phyloP scores from a whole-genome alignment of 352 stramenopile genomes.

The Stephanocyclus meneghinianus region DNA sequence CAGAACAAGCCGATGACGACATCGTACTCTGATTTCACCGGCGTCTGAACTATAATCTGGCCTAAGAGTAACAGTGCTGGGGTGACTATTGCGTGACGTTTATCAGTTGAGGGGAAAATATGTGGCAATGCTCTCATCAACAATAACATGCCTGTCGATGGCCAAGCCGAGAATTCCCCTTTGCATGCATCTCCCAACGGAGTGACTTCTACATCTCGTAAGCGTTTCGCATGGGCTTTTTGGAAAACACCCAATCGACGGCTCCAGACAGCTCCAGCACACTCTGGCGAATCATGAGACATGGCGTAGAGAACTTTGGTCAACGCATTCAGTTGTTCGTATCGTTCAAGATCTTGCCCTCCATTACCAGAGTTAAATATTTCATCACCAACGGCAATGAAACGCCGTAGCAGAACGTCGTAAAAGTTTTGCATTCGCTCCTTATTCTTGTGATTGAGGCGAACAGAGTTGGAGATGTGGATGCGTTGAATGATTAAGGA shows the following conservation, averaged over 20 bases:
- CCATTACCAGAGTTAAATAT: slow-evolving; percentile 71
- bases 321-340: slow-evolving; percentile 85
- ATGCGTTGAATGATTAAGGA: slow-evolving; percentile 90
- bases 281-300: slow-evolving; percentile 89
- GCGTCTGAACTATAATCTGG: slow-evolving; percentile 86
- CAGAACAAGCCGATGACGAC: slow-evolving; percentile 86
- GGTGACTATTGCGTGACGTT: slow-evolving; percentile 91
- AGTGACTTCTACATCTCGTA: slow-evolving; percentile 75
- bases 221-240: slow-evolving; percentile 83
- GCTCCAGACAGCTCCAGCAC: slow-evolving; percentile 86
- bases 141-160: slow-evolving; percentile 87
- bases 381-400: slow-evolving; percentile 87
- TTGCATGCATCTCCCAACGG: slow-evolving; percentile 67
- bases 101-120: slow-evolving; percentile 92
- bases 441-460: slow-evolving; percentile 91
- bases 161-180: slow-evolving; percentile 84
- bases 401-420: slow-evolving; percentile 90
- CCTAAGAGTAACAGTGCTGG: slow-evolving; percentile 89
- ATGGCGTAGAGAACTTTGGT: slow-evolving; percentile 87
- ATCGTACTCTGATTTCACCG: slow-evolving; percentile 83
- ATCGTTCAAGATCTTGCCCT: slow-evolving; percentile 65
- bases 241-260: slow-evolving; percentile 89
- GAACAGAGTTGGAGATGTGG: slow-evolving; percentile 90
- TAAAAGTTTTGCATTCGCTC: slow-evolving; percentile 94
- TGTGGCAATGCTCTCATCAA: slow-evolving; percentile 87